Evolutionary conservation across 257 asterid species (phyloP), one percentile per base, ranked within the genome.

Genomic region (Orobanche coerulescens): DNA sequence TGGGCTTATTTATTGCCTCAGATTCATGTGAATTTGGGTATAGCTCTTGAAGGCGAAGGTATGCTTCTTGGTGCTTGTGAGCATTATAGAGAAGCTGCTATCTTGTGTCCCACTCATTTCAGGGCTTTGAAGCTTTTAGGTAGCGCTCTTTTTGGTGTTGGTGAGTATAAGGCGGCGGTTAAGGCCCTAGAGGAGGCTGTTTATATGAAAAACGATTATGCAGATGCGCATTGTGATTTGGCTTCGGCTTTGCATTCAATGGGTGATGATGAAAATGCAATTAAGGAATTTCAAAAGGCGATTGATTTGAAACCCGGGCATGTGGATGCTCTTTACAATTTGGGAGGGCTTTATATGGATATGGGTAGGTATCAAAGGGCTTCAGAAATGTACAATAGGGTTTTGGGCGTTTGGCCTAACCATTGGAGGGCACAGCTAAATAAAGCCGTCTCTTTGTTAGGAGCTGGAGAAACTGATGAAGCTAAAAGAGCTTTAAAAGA

Each of bases 11-110:
- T 89, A 19, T 89, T 93, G 79, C 99, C 99, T 55, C 99, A 93
- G 73, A 89, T 93, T 70, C 99, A 93, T 73, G 97, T 93, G 62
- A 93, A 93, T 74, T 79, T 93, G 61, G 99, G 99, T 28, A 89
- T 93, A 50, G 80, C 99, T 1, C 89, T 86, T 10, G 99, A 93
- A 81, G 96, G 92, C 12, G 95, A 93, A 82, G 99, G 99, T 47
- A 86, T 93, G 97, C 85, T 89, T 67, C 82, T 93, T 33, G 66
- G 96, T 82, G 90, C 99, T 73, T 93, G 99, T 75, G 99, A 93
- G 81, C 97, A 89, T 86, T 93, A 93, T 63, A 81, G 99, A 64
- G 99, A 93, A 57, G 99, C 99, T 78, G 99, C 99, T 46, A 93
- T 93, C 56, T 71, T 93, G 58, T 93, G 96, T 58, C 99, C 99